These are phyloP conservation scores for Vitis rupestris DNA, from an alignment of 164 flowering plant genomes.

Conservation along the genomic window DNA sequence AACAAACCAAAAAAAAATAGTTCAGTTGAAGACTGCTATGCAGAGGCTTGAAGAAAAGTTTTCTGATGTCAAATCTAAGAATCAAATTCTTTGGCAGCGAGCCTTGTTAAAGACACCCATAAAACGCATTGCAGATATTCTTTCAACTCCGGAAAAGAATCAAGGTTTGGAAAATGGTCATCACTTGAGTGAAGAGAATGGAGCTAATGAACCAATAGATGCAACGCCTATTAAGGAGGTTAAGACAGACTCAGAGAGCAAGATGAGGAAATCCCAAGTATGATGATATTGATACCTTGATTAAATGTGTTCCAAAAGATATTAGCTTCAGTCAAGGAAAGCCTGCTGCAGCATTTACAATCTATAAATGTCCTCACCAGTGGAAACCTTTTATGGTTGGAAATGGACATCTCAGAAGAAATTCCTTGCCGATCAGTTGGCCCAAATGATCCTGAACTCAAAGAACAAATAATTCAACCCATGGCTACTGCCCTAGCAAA, in stretches of 20 bases:
- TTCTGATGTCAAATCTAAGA: conserved; percentile 74
- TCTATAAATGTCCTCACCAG: conserved; percentile 59
- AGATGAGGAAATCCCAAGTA: conserved; percentile 63
- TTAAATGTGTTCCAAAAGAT: conserved; percentile 73
- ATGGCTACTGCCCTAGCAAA: too few relatives aligned
- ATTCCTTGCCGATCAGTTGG: too few relatives aligned
- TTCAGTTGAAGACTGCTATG: conserved; percentile 76
- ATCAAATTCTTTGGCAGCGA: conserved; percentile 77
- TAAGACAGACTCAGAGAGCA: conserved; percentile 61
- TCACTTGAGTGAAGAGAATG: too few relatives aligned
- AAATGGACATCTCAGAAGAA: too few relatives aligned
- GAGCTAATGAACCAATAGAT: conserved; percentile 37
- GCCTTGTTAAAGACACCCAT: conserved; percentile 48
- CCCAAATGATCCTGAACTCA: too few relatives aligned
- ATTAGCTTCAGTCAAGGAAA: conserved; percentile 78
- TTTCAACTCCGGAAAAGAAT: conserved; percentile 24
- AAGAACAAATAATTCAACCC: too few relatives aligned
- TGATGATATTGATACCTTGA: conserved; percentile 87
- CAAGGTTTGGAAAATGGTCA: conserved; percentile 21
- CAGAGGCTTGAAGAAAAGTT: conserved; percentile 92
- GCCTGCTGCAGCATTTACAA: conserved; percentile 59
- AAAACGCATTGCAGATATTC: conserved; percentile 48
- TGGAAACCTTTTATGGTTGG: conserved; percentile 57
- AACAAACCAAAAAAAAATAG: conserved; percentile 66
- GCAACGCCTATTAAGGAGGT: conserved; percentile 48